Base-by-base conservation (phyloP, 2,329 filamentous ascomycete genomes). In the Drechslera avenae region DNA sequence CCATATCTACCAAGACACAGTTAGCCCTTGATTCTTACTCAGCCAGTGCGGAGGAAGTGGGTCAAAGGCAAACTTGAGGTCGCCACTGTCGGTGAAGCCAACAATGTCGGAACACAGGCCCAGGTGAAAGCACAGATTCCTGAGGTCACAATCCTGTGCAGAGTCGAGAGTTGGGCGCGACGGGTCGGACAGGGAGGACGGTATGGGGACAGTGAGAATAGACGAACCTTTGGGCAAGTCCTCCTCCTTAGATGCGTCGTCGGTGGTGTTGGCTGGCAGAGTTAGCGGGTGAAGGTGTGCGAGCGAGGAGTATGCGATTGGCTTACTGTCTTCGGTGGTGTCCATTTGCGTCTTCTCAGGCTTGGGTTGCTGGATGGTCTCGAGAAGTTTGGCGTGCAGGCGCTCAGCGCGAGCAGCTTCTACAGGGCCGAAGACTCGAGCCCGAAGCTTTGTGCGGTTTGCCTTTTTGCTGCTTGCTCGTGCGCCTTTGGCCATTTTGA, bases 401-500 rank as follows among this genome's bases (percentile, higher is more conserved):
- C 93, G 87, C 75, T 92, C 87, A 45, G 86, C 87, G 63, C 93
- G 85, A 37, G 89, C 91, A 64, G 82, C 79, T 73, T 93, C 90
- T 47, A 86, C 86, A 13, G 93, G 93, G 1, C 88, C 90, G 75
- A 96, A 97, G 60, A 97, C 88, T 59, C 85, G 86, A 60, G 84
- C 80, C 74, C 92, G 92, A 59, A 96, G 82, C 65, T 84, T 87
- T 63, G 84, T 82, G 78, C 91, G 91, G 79, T 97, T 97, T 67
- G 82, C 81, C 79, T 97, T 97, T 66, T 81, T 85, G 60, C 83
- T 80, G 72, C 88, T 95, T 60, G 92, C 84, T 73, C 93, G 83
- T 54, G 89, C 80, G 71, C 90, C 89, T 74, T 96, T 97, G 18
- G 92, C 93, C 93, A 97, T 97, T 64, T 48, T 82, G 71, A 44